These are phyloP conservation scores for Neohortaea acidophila DNA, from an alignment of 495 filamentous ascomycete genomes.

Conservation along the genomic window DNA sequence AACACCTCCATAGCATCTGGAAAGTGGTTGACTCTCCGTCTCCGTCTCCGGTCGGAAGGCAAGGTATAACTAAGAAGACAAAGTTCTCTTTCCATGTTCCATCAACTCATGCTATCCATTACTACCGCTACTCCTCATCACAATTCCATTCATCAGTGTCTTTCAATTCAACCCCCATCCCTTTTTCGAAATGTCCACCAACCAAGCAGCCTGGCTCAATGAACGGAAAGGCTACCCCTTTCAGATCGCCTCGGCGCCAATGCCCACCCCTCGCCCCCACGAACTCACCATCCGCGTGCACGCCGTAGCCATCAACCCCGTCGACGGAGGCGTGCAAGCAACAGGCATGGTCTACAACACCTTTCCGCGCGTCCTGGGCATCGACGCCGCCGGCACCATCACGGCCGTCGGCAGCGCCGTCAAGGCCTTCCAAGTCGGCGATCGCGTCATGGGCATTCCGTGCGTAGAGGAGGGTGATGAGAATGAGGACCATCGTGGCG, in stretches of 20 bases:
- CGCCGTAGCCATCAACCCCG: constrained; percentile 32
- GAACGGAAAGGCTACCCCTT: constrained; percentile 16
- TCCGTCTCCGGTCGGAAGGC: no score
- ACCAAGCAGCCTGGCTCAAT: constrained; percentile 11
- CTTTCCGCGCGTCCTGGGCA: constrained; percentile 38
- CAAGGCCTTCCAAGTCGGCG: constrained; percentile 32
- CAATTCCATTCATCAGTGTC: no score
- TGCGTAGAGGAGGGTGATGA: background rate
- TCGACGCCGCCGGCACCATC: constrained; percentile 40
- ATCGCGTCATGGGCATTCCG: constrained; percentile 32
- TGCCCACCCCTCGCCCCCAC: constrained; percentile 21
- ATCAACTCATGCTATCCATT: no score
- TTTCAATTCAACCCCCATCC: no score
- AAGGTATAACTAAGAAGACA: no score
- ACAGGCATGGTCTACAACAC: constrained; percentile 20
- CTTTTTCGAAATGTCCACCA: no score
- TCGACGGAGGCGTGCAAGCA: constrained; percentile 35
- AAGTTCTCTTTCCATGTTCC: no score
- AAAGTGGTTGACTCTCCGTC: no score
- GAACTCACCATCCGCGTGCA: constrained; percentile 28
- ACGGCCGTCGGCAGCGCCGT: constrained; percentile 32
- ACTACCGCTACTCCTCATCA: no score
- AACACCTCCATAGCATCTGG: no score
- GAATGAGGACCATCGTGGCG: background rate
- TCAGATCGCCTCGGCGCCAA: constrained; percentile 22